A percentile compares a stretch with the other conserved stretches of the same genome.
Evolutionary conservation across 257 asterid species (phyloP).

Genomic region (Cynanchum wilfordii): DNA sequence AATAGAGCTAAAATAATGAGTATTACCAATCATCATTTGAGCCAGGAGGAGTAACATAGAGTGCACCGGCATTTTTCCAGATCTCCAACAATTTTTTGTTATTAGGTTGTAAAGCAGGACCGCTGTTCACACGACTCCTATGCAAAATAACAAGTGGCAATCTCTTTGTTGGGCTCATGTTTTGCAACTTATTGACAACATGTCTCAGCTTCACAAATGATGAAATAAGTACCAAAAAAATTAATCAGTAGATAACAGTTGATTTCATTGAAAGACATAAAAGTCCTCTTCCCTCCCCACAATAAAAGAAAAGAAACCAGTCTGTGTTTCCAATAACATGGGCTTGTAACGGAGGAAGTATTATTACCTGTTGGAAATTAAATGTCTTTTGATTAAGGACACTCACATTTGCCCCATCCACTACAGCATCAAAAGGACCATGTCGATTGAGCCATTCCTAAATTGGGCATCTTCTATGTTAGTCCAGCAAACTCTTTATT

Average conservation of each 20-base stretch:
- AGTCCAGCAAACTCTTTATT: constrained; percentile 20
- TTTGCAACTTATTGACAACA: constrained; percentile 51
- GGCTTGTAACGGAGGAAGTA: neutral
- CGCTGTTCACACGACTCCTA: constrained; percentile 62
- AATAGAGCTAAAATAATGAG: neutral
- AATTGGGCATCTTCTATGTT: constrained; percentile 27
- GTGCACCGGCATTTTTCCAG: constrained; percentile 79
- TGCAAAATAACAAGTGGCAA: constrained; percentile 87
- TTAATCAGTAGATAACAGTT: constrained; percentile 2
- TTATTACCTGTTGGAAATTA: constrained; percentile 55
- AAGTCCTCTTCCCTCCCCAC: neutral
- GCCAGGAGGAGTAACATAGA: constrained; percentile 80
- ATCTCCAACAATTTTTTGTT: constrained; percentile 68
- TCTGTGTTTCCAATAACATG: neutral
- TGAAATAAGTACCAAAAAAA: constrained; percentile 9
- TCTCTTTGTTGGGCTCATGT: constrained; percentile 60
- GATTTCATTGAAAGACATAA: neutral
- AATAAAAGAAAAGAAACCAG: neutral
- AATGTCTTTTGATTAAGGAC: constrained; percentile 45
- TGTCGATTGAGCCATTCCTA: constrained; percentile 83
- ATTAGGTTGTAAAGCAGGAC: constrained; percentile 71
- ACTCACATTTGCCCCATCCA: constrained; percentile 82
- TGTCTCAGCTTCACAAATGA: constrained; percentile 44
- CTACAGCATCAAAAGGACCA: constrained; percentile 92
- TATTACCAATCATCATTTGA: constrained; percentile 94